Base-by-base conservation (phyloP, 768 basidiomycete species). In the Clavaria fumosa region DNA sequence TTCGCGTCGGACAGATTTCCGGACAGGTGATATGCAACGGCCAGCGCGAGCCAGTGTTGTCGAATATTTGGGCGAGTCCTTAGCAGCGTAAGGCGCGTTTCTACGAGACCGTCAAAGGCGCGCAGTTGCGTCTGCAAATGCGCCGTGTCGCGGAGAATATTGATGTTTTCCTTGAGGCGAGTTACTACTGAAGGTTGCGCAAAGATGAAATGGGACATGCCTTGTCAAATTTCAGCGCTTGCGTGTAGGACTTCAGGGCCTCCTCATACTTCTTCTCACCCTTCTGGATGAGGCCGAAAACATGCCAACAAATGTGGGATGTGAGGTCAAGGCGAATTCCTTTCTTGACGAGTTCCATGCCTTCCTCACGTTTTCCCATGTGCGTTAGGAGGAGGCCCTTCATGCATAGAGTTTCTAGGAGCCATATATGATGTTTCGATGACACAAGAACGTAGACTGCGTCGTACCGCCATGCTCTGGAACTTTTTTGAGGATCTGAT, bases 221-320 rank as follows among this genome's bases (percentile, higher is more conserved):
- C 62, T 79, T 80, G 61, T 97, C 95, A 50, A 83, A 84, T 43
- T 71, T 70, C 45, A 91, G 62, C 2, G 91, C 93, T 61, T 86
- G 82, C 2, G 70, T 74, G 56, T 96, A 97, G 18, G 89, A 90
- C 50, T 89, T 84, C 49, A 88, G 66, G 1, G 95, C 90, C 50
- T 91, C 89, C 46, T 86, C 85, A 49, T 88, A 96, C 52, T 93
- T 88, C 58, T 83, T 90, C 54, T 95, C 84, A 6, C 79, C 80
- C 56, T 93, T 88, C 55, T 90, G 83, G 15, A 95, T 75, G 50
- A 99, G 78, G 19, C 89, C 95, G 53, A 88, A 83, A 45, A 97
- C 93, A 58, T 99, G 95, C 91, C 95, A 97, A 53, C 79, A 81
- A 52, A 99, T 96, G 51, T 96, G 90, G 14, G 86, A 90, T 22